Percentiles rank a stretch among this genome's conserved stretches.
phyloP scores from a whole-genome alignment of 257 asterid genomes.

The Solanum chiquidenum region DNA sequence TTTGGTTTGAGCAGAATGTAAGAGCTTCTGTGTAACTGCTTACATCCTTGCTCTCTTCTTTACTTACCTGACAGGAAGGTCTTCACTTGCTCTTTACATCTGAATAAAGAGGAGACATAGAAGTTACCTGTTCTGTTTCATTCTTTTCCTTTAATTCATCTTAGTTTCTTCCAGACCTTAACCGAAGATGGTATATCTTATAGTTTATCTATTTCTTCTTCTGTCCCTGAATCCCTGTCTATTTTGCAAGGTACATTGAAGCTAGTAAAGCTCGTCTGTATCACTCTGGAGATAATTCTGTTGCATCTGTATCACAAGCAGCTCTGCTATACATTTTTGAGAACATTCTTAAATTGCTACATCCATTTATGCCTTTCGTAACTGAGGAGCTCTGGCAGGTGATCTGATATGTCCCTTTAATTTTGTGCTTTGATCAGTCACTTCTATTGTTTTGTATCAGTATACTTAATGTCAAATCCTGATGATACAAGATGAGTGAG shows the following conservation, averaged over 20 bases:
- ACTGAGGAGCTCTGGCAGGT: conserved; percentile 99
- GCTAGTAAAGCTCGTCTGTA: conserved; percentile 89
- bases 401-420: conserved; percentile 5
- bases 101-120: not conserved
- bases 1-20: not conserved
- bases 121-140: not conserved
- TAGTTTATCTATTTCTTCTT: not conserved
- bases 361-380: conserved; percentile 97
- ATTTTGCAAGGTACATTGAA: conserved; percentile 79
- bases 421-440: conserved; percentile 1
- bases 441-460: not conserved
- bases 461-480: not conserved
- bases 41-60: not conserved
- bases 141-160: not conserved
- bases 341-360: conserved; percentile 71
- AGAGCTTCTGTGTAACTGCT: not conserved
- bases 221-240: not conserved
- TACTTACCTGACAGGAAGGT: not conserved
- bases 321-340: conserved; percentile 75
- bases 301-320: conserved; percentile 58
- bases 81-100: not conserved
- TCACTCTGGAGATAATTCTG: conserved; percentile 47
- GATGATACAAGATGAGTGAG: not conserved
- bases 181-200: not conserved
- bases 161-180: not conserved